Conservation (phyloP, 768 basidiomycete species). For the Termitomyces sp. region DNA sequence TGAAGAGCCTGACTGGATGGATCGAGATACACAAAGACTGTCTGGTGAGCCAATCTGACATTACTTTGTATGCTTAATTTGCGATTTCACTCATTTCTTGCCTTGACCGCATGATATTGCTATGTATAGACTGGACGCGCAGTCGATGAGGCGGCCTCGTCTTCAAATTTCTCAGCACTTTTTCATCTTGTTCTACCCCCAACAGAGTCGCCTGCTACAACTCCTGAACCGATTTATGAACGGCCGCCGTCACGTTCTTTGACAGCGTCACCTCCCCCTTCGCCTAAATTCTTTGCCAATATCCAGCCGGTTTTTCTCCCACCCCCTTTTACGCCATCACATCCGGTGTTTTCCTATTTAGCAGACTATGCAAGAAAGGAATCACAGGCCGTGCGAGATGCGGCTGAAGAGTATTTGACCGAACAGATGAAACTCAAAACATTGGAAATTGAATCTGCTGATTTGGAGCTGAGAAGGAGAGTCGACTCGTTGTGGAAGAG, state of each 20-base stretch:
- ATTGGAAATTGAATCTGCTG: constrained; percentile 49
- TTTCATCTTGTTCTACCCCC: constrained; percentile 44
- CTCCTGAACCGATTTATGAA: constrained; percentile 19
- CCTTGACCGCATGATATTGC: constrained; percentile 4
- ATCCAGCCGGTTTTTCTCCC: constrained; percentile 65
- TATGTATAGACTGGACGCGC: constrained; percentile 31
- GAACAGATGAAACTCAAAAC: constrained; percentile 48
- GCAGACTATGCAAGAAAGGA: constrained; percentile 48
- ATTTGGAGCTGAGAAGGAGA: constrained; percentile 47
- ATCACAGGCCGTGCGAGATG: constrained; percentile 48
- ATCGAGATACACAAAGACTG: constrained; percentile 63
- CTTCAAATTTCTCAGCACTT: constrained; percentile 35
- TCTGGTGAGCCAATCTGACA: constrained; percentile 46
- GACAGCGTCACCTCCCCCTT: constrained; percentile 20
- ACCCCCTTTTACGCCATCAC: constrained; percentile 71
- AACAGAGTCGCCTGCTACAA: constrained; percentile 18
- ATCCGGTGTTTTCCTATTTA: constrained; percentile 65
- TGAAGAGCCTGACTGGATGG: constrained; percentile 68
- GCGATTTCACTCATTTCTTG: constrained; percentile 1
- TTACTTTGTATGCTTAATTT: constrained; percentile 5
- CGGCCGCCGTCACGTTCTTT: constrained; percentile 20
- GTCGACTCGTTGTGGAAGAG: constrained; percentile 61
- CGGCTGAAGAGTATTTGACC: constrained; percentile 54
- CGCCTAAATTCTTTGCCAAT: constrained; percentile 40
- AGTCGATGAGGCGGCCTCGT: constrained; percentile 31